Conservation (phyloP, 1,284 basidiomycete species). For the Ceratobasidium sp. region DNA sequence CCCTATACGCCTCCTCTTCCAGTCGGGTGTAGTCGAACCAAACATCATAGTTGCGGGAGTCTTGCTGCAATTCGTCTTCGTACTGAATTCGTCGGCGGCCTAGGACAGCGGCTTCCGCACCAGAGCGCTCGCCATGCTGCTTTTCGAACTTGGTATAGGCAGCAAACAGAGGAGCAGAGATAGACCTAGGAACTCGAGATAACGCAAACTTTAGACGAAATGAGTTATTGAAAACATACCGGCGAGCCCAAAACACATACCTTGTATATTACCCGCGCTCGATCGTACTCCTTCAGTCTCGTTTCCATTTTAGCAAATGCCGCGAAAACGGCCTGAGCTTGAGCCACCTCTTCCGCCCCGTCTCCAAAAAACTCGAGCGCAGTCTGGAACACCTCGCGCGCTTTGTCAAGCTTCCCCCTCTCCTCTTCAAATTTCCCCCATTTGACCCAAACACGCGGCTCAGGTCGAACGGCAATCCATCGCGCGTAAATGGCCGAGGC, state of each 20-base stretch:
- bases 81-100: constrained; percentile 98
- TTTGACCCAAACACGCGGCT: constrained; percentile 96
- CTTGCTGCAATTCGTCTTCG: constrained; percentile 91
- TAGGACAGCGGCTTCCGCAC: constrained; percentile 93
- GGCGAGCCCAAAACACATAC: constrained; percentile 59
- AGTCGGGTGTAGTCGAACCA: constrained; percentile 98
- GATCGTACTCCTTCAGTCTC: constrained; percentile 94
- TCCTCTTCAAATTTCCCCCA: constrained; percentile 99
- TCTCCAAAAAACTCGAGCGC: constrained; percentile 98
- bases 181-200: constrained; percentile 89
- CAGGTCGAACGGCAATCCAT: constrained; percentile 93
- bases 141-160: constrained; percentile 98
- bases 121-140: constrained; percentile 91
- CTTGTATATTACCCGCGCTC: constrained; percentile 97
- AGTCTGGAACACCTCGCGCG: constrained; percentile 95
- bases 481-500: constrained; percentile 95
- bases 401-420: constrained; percentile 86
- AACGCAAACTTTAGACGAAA: constrained; percentile 81
- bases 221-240: neutral
- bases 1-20: constrained; percentile 89
- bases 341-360: constrained; percentile 96
- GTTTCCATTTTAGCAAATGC: constrained; percentile 99
- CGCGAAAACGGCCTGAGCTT: constrained; percentile 95
- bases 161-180: constrained; percentile 87
- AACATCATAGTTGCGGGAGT: constrained; percentile 94